Conservation (phyloP, 2,329 filamentous ascomycete genomes). For the Colletotrichum somersetense region DNA sequence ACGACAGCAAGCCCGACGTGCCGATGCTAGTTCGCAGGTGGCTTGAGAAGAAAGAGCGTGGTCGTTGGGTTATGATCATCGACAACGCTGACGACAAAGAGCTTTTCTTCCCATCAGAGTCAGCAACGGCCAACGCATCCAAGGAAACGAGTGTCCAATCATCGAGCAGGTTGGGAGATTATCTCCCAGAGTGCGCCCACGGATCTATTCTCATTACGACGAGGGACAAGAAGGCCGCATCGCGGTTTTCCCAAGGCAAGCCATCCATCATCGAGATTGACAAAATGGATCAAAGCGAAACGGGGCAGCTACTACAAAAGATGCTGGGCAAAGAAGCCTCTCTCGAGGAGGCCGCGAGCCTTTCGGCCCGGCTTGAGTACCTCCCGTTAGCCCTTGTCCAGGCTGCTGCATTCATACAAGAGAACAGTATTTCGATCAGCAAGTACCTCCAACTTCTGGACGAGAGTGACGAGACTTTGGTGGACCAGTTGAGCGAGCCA, state of each 20-base stretch:
- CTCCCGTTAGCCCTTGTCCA: conserved; percentile 4
- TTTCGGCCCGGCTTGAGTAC: not conserved
- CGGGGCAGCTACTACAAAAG: not conserved
- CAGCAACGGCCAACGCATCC: too few species aligned
- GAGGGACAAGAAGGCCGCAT: not conserved
- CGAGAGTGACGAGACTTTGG: conserved; percentile 38
- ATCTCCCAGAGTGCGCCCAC: conserved; percentile 49
- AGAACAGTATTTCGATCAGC: not conserved
- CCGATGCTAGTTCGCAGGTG: not conserved
- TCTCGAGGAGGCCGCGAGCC: not conserved
- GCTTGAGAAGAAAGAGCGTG: conserved; percentile 28
- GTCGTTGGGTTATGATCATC: conserved; percentile 42
- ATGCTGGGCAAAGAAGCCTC: not conserved
- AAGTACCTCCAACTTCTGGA: conserved; percentile 45
- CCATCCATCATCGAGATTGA: not conserved
- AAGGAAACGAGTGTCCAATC: too few species aligned
- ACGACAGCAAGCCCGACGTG: not conserved
- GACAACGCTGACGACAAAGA: conserved; percentile 26
- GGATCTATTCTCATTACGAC: conserved; percentile 48
- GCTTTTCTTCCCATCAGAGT: conserved; percentile 11
- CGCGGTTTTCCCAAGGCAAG: not conserved
- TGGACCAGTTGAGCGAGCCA: conserved; percentile 48
- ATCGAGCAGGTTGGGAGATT: not conserved
- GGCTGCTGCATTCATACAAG: conserved; percentile 1
- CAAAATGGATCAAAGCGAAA: not conserved